Base-by-base conservation (phyloP, 495 filamentous ascomycete species). In the Daldinia bambusicola region DNA sequence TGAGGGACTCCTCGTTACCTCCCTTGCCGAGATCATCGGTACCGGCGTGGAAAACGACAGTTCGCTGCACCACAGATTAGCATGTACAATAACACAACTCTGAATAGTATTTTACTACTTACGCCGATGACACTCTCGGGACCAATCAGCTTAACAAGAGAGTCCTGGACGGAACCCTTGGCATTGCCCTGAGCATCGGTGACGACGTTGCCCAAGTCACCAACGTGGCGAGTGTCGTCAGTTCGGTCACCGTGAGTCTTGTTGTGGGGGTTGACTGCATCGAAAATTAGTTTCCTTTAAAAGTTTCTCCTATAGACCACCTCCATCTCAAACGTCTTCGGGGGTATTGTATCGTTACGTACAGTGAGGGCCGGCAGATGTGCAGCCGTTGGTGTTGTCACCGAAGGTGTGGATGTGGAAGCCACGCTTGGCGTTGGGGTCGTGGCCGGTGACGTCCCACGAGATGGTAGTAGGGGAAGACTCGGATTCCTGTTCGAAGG, bases 321-420 rank as follows among this genome's bases (percentile, higher is more conserved):
- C 13, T 53, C n/a, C 0, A 14, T 40, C 12, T 26, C 26, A 1
- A 26, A 26, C 26, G 26, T 26, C 26, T 3, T 26, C 26, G 3
- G 26, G 26, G 26, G 3, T 26, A 26, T 26, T 26, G 26, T 3
- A 37, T 31, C 32, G 12, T 38, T 7, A 82, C 91, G 77, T 88
- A 95, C 93, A 98, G 84, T 99, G 95, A 75, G 95, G 94, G 48
- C 95, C 95, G 58, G 95, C 95, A 66, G 91, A 94, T 63, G 95
- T 98, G 90, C 95, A 99, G 81, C 96, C 95, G 83, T 98, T 99
- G 86, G 96, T 98, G 88, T 98, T 98, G 89, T 98, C 95, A 81
- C 96, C 95, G 78, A 97, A 99, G 84, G 95, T 91, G 86, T 98
- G 95, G 77, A 98, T 90, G 87, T 98, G 96, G 87, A 97, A 91